A percentile compares a stretch with the other conserved stretches of the same genome.
phyloP scores from a whole-genome alignment of 2,329 filamentous ascomycete genomes.

The Piedraia hortae region DNA sequence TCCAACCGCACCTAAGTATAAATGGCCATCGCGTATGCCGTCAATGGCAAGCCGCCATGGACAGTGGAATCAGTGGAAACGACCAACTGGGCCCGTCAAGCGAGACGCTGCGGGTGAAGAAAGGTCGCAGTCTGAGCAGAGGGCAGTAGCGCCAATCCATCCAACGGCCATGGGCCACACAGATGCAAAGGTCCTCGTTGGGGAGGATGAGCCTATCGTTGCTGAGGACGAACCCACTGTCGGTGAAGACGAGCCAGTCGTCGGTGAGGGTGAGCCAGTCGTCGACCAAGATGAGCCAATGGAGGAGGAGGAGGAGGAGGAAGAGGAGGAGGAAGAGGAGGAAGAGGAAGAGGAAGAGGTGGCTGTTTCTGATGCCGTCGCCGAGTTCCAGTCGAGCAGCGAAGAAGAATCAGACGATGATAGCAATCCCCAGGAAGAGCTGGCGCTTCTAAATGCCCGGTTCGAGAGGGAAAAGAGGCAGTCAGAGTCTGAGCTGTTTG shows the following conservation, averaged over 20 bases:
- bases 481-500: constrained; percentile 17
- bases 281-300: background rate
- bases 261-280: constrained; percentile 1
- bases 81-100: constrained; percentile 15
- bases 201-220: too few species aligned
- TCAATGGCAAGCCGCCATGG: constrained; percentile 3
- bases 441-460: constrained; percentile 18
- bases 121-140: constrained; percentile 5
- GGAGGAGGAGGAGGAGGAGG: constrained; percentile 1
- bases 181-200: too few species aligned
- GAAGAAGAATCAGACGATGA: constrained; percentile 22
- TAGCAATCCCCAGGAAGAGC: constrained; percentile 21
- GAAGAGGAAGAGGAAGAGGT: constrained; percentile 4
- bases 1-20: constrained; percentile 13
- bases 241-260: background rate
- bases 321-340: constrained; percentile 2
- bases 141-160: background rate
- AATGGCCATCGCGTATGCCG: constrained; percentile 3
- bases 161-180: too few species aligned
- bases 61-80: constrained; percentile 7
- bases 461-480: constrained; percentile 19
- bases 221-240: background rate
- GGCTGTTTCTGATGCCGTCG: constrained; percentile 4
- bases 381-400: constrained; percentile 13
- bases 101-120: constrained; percentile 19